Base-by-base conservation (phyloP, 1,284 basidiomycete genomes). In the Pseudozyma thailandica region DNA sequence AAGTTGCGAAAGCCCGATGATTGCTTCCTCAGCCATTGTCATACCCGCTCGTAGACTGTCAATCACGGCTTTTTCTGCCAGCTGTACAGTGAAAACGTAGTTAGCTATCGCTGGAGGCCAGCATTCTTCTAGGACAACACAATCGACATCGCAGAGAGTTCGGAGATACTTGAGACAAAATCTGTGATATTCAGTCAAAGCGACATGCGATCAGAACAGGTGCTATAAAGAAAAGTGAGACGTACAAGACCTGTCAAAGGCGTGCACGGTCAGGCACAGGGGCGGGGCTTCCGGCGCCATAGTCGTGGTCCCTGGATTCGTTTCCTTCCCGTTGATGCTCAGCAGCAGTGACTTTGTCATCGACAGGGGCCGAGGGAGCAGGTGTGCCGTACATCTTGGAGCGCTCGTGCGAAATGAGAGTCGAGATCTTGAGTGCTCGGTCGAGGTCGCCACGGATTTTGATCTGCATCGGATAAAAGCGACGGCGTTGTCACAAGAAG, bases 391-490 rank as follows among this genome's bases (percentile, higher is more conserved):
- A 81, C 42, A 82, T 65, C 55, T 77, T 74, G 31, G 71, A 70
- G 10, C 79, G 74, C 61, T 82, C 78, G 52, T 79, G 73, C n/a
- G 60, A 61, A 30, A 82, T 50, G 16, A 82, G 51, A 3, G 61
- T 58, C 20, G 74, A 43, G 35, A 80, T 59, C 31, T 61, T 45
- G 30, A 79, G 57, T 0, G 79, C 76, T 7, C 65, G 54, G 46
- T 80, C 77, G n/a, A 80, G 56, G 51, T 79, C 65, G 23, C 79
- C 79, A 13, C 59, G 56, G 53, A 81, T 72, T 59, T 77, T 75
- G 63, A 81, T 74, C 66, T 73, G 53, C 44, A 16, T 25, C 18
- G 28, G 38, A 30, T 5, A 18, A n/a, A 12, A 21, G 31, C 20
- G n/a, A 35, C 4, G 31, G 21, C 16, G 31, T 33, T 15, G 45